Evolutionary conservation across 2,329 filamentous ascomycete genomes (phyloP).

Genomic region (Epichloe glyceriae): DNA sequence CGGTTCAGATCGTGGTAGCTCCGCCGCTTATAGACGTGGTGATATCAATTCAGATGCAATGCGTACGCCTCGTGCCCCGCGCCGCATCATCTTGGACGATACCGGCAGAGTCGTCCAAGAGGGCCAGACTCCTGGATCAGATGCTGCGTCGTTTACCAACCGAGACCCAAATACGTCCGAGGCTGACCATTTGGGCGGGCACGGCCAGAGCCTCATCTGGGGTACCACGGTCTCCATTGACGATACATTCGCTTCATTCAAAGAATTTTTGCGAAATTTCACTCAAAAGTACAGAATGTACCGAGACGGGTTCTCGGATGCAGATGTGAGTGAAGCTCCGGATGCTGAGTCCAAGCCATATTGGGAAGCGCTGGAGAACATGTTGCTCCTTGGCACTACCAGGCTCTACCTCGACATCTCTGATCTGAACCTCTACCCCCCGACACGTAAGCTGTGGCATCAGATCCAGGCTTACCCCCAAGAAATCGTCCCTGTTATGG

Average conservation of each 20-base stretch:
- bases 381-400: conserved; percentile 75
- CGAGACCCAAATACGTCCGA: conserved; percentile 78
- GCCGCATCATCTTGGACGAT: conserved; percentile 47
- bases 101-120: conserved; percentile 44
- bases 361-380: conserved; percentile 72
- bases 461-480: conserved; percentile 89
- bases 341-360: conserved; percentile 72
- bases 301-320: conserved; percentile 68
- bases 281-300: conserved; percentile 91
- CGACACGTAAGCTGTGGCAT: conserved; percentile 88
- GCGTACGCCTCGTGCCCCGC: conserved; percentile 36
- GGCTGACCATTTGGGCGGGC: conserved; percentile 73
- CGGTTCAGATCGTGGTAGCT: conserved; percentile 44
- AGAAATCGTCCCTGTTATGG: conserved; percentile 93
- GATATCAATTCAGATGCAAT: conserved; percentile 77
- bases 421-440: conserved; percentile 85
- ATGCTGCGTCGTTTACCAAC: conserved; percentile 48
- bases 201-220: conserved; percentile 78
- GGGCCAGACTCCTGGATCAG: conserved; percentile 36
- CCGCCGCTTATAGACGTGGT: conserved; percentile 48
- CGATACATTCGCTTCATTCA: conserved; percentile 76
- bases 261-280: conserved; percentile 86
- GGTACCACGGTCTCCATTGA: conserved; percentile 92
- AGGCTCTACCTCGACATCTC: conserved; percentile 78
- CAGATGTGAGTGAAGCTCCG: conserved; percentile 56